phyloP scores from a whole-genome alignment of 2,329 filamentous ascomycete genomes.

The Hymenoscyphus fraxineus region DNA sequence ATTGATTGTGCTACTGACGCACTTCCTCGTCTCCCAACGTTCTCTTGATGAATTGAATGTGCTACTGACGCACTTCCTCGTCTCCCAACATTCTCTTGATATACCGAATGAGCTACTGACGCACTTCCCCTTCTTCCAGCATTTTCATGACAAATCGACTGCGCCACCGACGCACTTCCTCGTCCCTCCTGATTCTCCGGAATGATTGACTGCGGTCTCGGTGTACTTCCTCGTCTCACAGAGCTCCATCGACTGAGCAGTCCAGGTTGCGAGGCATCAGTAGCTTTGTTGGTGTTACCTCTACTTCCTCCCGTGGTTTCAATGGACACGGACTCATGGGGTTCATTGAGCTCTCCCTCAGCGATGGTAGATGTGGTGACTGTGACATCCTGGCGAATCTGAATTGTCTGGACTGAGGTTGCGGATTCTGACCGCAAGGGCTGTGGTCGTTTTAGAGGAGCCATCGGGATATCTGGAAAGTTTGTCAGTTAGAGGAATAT shows the following conservation, averaged over 20 bases:
- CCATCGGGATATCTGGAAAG: neutral
- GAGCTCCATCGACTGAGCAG: neutral
- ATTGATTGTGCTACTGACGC: no score
- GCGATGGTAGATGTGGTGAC: neutral
- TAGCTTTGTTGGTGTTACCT: neutral
- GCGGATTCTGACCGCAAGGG: neutral
- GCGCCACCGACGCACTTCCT: no score
- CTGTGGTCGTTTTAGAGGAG: neutral
- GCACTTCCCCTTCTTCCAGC: no score
- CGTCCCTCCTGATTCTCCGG: no score
- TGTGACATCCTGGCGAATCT: slow-evolving; percentile 5
- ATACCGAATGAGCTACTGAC: neutral
- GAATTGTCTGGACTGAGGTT: slow-evolving; percentile 6
- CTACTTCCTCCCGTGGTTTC: neutral
- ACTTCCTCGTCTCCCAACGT: no score
- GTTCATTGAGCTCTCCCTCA: neutral
- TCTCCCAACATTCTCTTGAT: neutral
- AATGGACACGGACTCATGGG: neutral
- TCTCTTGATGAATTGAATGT: neutral
- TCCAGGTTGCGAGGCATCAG: neutral
- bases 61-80: neutral
- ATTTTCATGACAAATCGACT: no score
- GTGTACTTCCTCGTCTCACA: neutral
- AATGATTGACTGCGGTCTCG: neutral
- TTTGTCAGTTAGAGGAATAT: neutral